Evolutionary conservation across 2,329 filamentous ascomycete species (phyloP).

Genomic region (Magnaporthiopsis rhizophila): DNA sequence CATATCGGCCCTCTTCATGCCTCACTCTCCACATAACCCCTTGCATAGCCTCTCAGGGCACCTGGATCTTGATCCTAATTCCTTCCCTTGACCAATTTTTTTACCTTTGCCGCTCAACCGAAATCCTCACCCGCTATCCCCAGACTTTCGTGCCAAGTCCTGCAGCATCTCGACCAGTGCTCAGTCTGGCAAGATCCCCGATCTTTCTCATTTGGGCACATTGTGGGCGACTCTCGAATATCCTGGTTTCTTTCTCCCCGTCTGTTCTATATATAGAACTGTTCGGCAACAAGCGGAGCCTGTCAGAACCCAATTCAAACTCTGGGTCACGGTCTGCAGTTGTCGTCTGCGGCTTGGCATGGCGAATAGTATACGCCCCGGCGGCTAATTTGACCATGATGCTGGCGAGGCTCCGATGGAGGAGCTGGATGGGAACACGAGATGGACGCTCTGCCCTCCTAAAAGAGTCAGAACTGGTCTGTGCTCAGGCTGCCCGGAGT

Average conservation of each 20-base stretch:
- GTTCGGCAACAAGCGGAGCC: neutral
- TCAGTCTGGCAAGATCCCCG: neutral
- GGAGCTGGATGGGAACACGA: neutral
- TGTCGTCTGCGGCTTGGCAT: neutral
- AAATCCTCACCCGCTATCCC: neutral
- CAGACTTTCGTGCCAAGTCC: neutral
- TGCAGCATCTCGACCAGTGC: neutral
- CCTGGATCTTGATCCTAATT: neutral
- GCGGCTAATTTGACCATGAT: neutral
- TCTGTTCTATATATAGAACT: neutral
- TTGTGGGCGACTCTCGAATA: neutral
- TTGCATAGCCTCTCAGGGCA: neutral
- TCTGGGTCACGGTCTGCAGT: neutral
- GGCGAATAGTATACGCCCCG: neutral
- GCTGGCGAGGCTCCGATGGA: neutral
- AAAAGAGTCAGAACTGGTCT: neutral
- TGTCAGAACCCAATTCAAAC: neutral
- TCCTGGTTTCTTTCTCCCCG: neutral
- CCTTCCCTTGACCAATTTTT: neutral
- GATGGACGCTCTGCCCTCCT: neutral
- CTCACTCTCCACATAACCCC: neutral
- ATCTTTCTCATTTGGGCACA: neutral
- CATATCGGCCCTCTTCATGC: neutral
- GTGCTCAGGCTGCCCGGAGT: neutral
- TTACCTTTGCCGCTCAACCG: neutral